Evolutionary conservation across 2,329 filamentous ascomycete genomes (phyloP), one percentile per base, ranked within the genome.

Genomic region (Diaporthe caulivora): DNA sequence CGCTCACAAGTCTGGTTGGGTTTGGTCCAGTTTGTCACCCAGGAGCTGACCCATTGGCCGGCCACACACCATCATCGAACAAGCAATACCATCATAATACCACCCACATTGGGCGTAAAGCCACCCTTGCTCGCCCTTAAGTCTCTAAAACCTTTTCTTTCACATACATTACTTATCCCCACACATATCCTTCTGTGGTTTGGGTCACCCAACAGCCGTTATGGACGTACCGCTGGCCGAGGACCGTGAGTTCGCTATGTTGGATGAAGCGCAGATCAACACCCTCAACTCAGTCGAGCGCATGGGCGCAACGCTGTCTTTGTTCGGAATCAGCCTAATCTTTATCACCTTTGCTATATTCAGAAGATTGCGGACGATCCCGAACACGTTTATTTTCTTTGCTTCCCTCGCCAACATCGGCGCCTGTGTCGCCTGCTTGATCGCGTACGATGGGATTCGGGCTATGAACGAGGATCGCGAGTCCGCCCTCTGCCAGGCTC

Each of bases 351-450:
- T 87, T 73, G 83, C 81, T 17, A 65, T 85, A 1, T 87, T 87
- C 65, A 89, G 86, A 68, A 82, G 86, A 2, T 83, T 90, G 24
- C 87, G 89, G 18, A 90, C 89, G 26, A 87, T 91, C 0, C 89
- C 89, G 21, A 91, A 91, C 77, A 89, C 88, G 1, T 91, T 91
- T 75, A 91, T 91, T 67, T 84, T 91, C 31, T 91, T 90, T 77
- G 89, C 89, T 8, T 91, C 89, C 26, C 84, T 91, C 34, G 87
- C 89, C 74, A 91, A 91, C 76, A 81, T 90, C 6, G 89, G 89
- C 2, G 89, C 89, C 17, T 89, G 89, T 76, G 83, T 87, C 55
- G 94, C 92, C 15, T 94, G 93, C 62, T 84, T 95, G 34, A 94
- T 95, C 62, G 92, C 92, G 8, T 89, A 90, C 71, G 88, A 90